Conservation (phyloP, 805 yeast species). For the Gaillardinia entomophila region DNA sequence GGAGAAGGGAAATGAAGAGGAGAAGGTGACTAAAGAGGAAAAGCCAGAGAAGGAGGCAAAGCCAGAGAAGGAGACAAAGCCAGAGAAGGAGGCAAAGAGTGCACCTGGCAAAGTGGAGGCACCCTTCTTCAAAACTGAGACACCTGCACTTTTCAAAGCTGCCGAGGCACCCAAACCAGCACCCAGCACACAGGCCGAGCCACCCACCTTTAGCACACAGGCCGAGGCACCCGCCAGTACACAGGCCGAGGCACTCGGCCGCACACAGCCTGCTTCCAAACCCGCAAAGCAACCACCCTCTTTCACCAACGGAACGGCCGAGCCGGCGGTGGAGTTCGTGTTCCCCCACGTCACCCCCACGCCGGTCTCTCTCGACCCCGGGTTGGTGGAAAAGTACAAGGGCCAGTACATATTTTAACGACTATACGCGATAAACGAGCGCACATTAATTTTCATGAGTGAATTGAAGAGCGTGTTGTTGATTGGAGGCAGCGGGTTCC, state of each 20-base stretch:
- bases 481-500: constrained; percentile 94
- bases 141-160: constrained; percentile 1
- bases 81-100: constrained; percentile 2
- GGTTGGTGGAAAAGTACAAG: constrained; percentile 21
- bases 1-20: background rate
- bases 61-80: background rate
- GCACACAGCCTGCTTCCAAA: no score
- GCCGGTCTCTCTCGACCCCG: constrained; percentile 14
- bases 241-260: no score
- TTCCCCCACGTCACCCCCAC: constrained; percentile 20
- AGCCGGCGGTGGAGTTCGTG: no score
- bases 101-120: background rate
- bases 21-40: background rate
- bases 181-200: constrained; percentile 1
- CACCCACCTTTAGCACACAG: no score
- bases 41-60: background rate
- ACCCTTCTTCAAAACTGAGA: background rate
- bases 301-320: no score
- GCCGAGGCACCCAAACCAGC: constrained; percentile 1
- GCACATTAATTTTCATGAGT: constrained; percentile 3
- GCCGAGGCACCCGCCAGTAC: no score
- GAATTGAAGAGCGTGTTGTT: constrained; percentile 57
- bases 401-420: constrained; percentile 19
- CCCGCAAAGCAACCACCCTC: no score
- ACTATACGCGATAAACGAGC: background rate